Base-by-base conservation (phyloP, 345 rosid species). In the Mangifera indica region DNA sequence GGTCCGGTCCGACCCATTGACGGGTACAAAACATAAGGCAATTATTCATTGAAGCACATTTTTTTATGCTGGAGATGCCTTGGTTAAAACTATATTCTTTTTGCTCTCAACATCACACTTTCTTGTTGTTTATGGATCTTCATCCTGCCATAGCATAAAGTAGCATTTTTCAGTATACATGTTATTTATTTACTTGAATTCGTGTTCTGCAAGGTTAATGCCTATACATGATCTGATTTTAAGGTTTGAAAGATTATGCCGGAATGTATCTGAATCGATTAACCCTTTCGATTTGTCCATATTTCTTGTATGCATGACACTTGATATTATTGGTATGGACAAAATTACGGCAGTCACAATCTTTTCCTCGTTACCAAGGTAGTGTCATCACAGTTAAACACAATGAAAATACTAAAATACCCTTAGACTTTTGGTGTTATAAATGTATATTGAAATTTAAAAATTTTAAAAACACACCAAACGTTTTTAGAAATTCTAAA, bases 221-320 rank as follows among this genome's bases (percentile, higher is more conserved):
- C 75, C 92, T 54, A 87, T 92, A 80, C 89, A 93, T 60, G 92
- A 87, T 81, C 87, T 95, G 66, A 92, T 95, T 81, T 76, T 88
- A 72, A 78, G 82, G 79, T 91, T 95, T 84, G 99, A 95, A 83
- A 84, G 73, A 66, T 77, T 86, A 40, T 95, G 99, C 81, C 84
- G 99, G 61, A 65, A 85, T 67, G 89, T 89, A 77, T 92, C 97
- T 26, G 95, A 89, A 82, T 87, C 90, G 26, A 89, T 95, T 51
- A 56, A 46, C 10, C 26, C 18, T 62, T 40, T 8, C 10, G n/a
- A 18, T 22, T 40, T 7, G 66, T 49, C 18, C 14, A 3, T 46
- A 46, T 46, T 46, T 46, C 51, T 11, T 46, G 51, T 46, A 46
- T 46, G 51, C 17, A 46, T 12, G 51, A 11, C 51, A 46, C 2